These are phyloP conservation scores for Seiridium unicorne DNA, from an alignment of 2,329 filamentous ascomycete species.

Conservation along the genomic window DNA sequence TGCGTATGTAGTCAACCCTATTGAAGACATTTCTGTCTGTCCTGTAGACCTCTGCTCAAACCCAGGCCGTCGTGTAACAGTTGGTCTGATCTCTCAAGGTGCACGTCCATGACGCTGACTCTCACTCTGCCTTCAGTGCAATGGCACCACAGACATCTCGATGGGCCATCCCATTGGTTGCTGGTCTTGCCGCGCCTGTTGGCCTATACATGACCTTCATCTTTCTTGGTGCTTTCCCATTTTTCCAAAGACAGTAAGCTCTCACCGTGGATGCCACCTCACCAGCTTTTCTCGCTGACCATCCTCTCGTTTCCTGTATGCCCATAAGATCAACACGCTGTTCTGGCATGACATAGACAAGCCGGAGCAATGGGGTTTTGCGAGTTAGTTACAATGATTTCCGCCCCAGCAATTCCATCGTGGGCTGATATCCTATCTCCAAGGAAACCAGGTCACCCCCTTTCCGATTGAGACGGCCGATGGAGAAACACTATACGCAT, in stretches of 20 bases:
- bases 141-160: slow-evolving; percentile 28
- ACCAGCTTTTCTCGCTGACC: neutral
- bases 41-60: too few species aligned
- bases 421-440: neutral
- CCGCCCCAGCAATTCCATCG: neutral
- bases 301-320: slow-evolving; percentile 71
- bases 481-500: slow-evolving; percentile 76
- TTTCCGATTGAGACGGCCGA: slow-evolving; percentile 77
- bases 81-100: too few species aligned
- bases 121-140: neutral
- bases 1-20: too few species aligned
- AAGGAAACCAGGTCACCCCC: slow-evolving; percentile 84
- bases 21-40: too few species aligned
- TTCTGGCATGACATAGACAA: slow-evolving; percentile 71
- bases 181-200: slow-evolving; percentile 57
- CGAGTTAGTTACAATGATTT: slow-evolving; percentile 53
- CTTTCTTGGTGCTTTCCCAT: slow-evolving; percentile 63
- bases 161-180: slow-evolving; percentile 38
- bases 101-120: too few species aligned
- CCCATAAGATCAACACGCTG: slow-evolving; percentile 73
- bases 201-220: slow-evolving; percentile 67
- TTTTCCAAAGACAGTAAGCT: slow-evolving; percentile 77
- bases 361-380: slow-evolving; percentile 83
- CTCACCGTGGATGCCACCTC: slow-evolving; percentile 5
- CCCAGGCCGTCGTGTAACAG: too few species aligned